These are phyloP conservation scores for Ascochyta lentis DNA, from an alignment of 2,329 filamentous ascomycete species.

Conservation along the genomic window DNA sequence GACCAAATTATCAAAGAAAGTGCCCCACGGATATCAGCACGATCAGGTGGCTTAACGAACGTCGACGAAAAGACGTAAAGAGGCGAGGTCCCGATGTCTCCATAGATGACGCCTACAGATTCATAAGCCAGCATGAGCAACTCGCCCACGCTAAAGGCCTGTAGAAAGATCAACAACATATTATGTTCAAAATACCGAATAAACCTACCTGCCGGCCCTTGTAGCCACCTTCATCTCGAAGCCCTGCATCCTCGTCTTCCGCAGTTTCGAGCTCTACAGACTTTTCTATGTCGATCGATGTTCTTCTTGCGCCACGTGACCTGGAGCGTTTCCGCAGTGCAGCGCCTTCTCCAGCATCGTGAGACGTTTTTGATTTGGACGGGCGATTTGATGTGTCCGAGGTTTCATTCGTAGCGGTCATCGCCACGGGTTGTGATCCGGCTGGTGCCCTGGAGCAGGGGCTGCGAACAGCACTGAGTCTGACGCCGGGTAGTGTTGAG, in stretches of 20 bases:
- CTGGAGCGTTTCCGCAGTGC: conserved; percentile 14
- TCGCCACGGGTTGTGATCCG: conserved; percentile 6
- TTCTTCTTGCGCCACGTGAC: conserved; percentile 15
- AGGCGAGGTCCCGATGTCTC: conserved; percentile 71
- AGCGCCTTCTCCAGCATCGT: conserved; percentile 18
- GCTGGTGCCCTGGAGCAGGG: conserved; percentile 8
- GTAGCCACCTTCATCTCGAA: conserved; percentile 39
- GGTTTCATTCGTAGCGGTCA: conserved; percentile 11
- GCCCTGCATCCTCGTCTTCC: conserved; percentile 43
- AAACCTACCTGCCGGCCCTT: conserved; percentile 38
- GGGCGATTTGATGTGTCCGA: conserved; percentile 12
- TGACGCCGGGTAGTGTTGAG: conserved; percentile 8
- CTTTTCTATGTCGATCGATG: conserved; percentile 71
- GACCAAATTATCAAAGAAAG: conserved; percentile 75
- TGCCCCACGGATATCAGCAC: conserved; percentile 67
- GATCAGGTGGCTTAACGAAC: conserved; percentile 59
- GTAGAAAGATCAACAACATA: not conserved
- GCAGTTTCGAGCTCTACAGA: conserved; percentile 48
- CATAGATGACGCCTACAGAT: conserved; percentile 71
- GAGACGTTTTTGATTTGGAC: conserved; percentile 8
- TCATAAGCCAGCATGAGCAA: conserved; percentile 61
- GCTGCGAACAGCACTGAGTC: conserved; percentile 15
- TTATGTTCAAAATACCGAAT: conserved; percentile 9
- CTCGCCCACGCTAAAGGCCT: conserved; percentile 40
- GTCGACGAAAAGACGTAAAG: conserved; percentile 77